phyloP scores from a whole-genome alignment of 345 rosid genomes.

The Acer yangbiense region DNA sequence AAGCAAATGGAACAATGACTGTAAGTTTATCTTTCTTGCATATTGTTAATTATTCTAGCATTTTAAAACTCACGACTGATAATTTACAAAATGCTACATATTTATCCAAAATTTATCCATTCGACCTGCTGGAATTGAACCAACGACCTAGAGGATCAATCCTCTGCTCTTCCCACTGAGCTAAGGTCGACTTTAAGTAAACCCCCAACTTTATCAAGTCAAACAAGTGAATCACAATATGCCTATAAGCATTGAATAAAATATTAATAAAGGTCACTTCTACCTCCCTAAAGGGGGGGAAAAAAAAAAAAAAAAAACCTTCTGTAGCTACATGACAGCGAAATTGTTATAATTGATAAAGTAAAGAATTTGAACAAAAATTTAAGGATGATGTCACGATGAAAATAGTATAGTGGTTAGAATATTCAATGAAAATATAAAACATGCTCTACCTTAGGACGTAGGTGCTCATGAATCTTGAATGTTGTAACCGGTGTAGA shows the following conservation, averaged over 20 bases:
- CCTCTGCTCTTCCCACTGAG: conserved; percentile 42
- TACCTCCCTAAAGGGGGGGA: not conserved
- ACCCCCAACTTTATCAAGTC: not conserved
- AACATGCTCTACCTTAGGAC: conserved; percentile 45
- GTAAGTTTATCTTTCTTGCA: no score
- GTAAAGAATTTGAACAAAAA: not conserved
- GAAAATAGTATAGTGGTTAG: not conserved
- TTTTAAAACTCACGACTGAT: not conserved
- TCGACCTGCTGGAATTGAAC: conserved; percentile 35
- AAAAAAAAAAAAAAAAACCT: not conserved
- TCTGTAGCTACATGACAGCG: not conserved
- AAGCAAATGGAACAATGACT: no score
- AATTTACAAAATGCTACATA: not conserved
- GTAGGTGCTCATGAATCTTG: conserved; percentile 60
- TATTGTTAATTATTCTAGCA: no score
- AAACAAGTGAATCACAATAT: conserved; percentile 11
- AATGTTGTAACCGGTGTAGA: conserved; percentile 54
- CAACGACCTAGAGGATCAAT: conserved; percentile 34
- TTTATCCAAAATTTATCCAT: conserved; percentile 13
- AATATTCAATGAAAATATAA: not conserved
- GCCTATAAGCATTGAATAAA: not conserved
- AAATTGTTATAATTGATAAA: not conserved
- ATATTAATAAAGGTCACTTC: not conserved
- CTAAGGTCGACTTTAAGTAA: conserved; percentile 30
- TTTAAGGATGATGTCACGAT: not conserved